Evolutionary conservation across 2,329 filamentous ascomycete species (phyloP).

Genomic region (Fusarium fracticaudum): DNA sequence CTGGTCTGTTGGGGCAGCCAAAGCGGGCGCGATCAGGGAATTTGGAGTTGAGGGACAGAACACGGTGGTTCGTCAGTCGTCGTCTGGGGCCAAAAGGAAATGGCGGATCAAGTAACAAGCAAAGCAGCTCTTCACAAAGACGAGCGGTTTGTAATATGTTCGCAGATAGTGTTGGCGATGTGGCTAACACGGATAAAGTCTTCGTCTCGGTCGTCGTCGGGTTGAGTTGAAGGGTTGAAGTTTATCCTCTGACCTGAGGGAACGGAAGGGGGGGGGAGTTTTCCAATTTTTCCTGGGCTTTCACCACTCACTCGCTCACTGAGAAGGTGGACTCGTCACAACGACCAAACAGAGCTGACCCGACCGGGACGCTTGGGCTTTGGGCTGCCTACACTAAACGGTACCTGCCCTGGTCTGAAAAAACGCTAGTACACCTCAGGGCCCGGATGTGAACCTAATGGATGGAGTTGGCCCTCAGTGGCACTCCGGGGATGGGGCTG

Average conservation of each 20-base stretch:
- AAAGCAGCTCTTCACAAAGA: slow-evolving; percentile 28
- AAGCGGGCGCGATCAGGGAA: slow-evolving; percentile 40
- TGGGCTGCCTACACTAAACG: slow-evolving; percentile 1
- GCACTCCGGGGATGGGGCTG: slow-evolving; percentile 21
- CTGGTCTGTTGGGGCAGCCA: slow-evolving; percentile 37
- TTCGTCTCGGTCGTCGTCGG: slow-evolving; percentile 42
- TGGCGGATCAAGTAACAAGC: slow-evolving; percentile 18
- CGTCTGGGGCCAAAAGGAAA: slow-evolving; percentile 30
- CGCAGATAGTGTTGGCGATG: slow-evolving; percentile 37
- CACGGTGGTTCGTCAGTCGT: slow-evolving; percentile 40
- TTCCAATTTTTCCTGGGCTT: slow-evolving; percentile 23
- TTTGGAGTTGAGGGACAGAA: slow-evolving; percentile 39
- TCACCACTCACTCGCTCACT: background rate
- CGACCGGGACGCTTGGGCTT: slow-evolving; percentile 14
- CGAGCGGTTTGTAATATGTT: slow-evolving; percentile 31
- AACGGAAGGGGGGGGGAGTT: slow-evolving; percentile 26
- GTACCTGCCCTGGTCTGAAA: slow-evolving; percentile 26
- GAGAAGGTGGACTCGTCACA: slow-evolving; percentile 3
- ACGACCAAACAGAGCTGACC: slow-evolving; percentile 12
- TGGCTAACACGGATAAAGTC: slow-evolving; percentile 35
- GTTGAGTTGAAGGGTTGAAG: slow-evolving; percentile 44
- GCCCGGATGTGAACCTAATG: slow-evolving; percentile 26
- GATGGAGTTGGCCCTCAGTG: background rate
- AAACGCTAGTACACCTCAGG: slow-evolving; percentile 10
- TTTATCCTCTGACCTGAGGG: slow-evolving; percentile 16